Percentiles rank a stretch among this genome's conserved stretches.
Evolutionary conservation across 345 rosid genomes (phyloP).

Genomic region (Lepidium didymum): DNA sequence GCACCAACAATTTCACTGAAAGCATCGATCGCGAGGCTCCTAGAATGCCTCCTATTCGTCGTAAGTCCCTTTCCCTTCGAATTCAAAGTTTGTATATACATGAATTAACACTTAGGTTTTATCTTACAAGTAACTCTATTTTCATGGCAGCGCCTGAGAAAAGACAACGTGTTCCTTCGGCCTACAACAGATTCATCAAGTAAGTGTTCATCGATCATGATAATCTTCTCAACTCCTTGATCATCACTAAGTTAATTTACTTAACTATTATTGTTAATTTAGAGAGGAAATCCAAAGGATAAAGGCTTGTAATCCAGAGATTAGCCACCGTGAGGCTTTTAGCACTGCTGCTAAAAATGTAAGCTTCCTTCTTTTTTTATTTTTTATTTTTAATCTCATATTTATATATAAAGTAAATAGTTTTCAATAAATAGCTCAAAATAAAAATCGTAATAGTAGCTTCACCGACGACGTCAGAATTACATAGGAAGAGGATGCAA

Average conservation of each 20-base stretch:
- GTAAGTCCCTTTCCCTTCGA: conserved; percentile 37
- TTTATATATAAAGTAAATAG: not conserved
- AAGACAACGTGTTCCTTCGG: conserved; percentile 96
- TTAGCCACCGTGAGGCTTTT: conserved; percentile 95
- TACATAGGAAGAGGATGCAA: not conserved
- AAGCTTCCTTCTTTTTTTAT: conserved; percentile 24
- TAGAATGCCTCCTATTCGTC: conserved; percentile 70
- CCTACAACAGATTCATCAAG: conserved; percentile 96
- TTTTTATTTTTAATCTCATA: not conserved
- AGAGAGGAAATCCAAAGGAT: conserved; percentile 99
- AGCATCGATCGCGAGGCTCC: conserved; percentile 51
- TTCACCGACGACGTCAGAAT: not conserved
- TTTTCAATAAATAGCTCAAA: not conserved
- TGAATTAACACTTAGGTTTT: not conserved
- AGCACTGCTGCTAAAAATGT: conserved; percentile 99
- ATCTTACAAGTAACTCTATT: not conserved
- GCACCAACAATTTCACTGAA: conserved; percentile 32
- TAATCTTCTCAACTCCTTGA: not conserved
- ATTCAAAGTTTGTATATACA: not conserved
- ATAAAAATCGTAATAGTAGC: not conserved
- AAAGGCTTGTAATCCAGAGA: conserved; percentile 88
- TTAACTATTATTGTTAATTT: too few relatives aligned
- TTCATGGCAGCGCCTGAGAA: conserved; percentile 80
- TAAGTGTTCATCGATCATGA: conserved; percentile 26
- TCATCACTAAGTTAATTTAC: too few relatives aligned